Percentiles rank a stretch among this genome's conserved stretches.
phyloP scores from a whole-genome alignment of 345 rosid genomes.

The Cardamine occulta region DNA sequence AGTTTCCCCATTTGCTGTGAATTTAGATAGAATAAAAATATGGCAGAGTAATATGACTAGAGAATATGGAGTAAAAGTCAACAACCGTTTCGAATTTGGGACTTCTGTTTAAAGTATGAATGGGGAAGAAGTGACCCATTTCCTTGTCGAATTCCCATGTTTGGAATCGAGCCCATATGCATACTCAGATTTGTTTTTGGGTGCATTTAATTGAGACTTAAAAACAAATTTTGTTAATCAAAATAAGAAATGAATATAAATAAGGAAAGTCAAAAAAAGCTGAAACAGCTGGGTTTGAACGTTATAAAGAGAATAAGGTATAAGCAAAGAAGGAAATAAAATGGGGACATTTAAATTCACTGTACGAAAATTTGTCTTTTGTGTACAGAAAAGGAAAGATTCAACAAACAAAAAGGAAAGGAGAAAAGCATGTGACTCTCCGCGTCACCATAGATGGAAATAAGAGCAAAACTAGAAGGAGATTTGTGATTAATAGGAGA shows the following conservation, averaged over 20 bases:
- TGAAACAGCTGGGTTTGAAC: constrained; percentile 34
- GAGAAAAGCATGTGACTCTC: constrained; percentile 45
- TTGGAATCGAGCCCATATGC: constrained; percentile 12
- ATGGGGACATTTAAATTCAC: constrained; percentile 30
- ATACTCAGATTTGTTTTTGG: background rate
- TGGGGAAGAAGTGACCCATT: constrained; percentile 4
- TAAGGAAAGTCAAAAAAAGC: constrained; percentile 32
- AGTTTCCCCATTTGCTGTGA: background rate
- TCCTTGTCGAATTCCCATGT: constrained; percentile 19
- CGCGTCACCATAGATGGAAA: constrained; percentile 31
- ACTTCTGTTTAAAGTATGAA: constrained; percentile 1
- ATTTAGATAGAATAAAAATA: constrained; percentile 51
- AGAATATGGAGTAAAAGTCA: constrained; percentile 40
- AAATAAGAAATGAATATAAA: constrained; percentile 26
- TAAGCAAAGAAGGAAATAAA: constrained; percentile 16
- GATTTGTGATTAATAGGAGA: constrained; percentile 32
- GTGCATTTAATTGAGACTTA: constrained; percentile 11
- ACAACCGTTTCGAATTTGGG: constrained; percentile 1
- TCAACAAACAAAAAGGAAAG: constrained; percentile 43
- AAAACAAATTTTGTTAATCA: background rate
- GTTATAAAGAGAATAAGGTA: constrained; percentile 36
- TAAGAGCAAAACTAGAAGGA: constrained; percentile 26
- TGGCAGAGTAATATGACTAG: constrained; percentile 50
- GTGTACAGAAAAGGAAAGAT: constrained; percentile 33
- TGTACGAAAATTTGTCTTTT: constrained; percentile 41